These are phyloP conservation scores for Mycena filopes DNA, from an alignment of 768 basidiomycete species.

Conservation along the genomic window DNA sequence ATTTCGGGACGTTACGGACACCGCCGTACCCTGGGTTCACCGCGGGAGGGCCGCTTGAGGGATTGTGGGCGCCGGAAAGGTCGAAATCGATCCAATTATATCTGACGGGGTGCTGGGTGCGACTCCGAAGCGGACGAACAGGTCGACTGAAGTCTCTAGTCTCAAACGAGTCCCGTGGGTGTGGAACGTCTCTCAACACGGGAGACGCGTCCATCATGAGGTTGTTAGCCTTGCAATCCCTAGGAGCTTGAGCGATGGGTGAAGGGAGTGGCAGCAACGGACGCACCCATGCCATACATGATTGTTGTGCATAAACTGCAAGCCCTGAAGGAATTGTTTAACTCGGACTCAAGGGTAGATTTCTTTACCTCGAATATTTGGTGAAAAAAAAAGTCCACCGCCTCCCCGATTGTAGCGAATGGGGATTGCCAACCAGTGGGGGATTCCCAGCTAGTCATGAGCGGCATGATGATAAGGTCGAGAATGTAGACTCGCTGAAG, in stretches of 20 bases:
- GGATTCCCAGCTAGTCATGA: conserved; percentile 33
- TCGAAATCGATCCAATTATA: conserved; percentile 20
- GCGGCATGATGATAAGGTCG: conserved; percentile 42
- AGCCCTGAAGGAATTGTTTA: conserved; percentile 34
- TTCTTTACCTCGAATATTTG: conserved; percentile 46
- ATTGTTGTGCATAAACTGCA: conserved; percentile 45
- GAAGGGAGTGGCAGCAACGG: not conserved
- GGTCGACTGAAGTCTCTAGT: not conserved
- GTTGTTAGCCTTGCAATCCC: conserved; percentile 17
- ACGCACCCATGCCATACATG: conserved; percentile 32
- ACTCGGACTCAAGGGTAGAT: too few species aligned
- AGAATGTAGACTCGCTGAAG: too few species aligned
- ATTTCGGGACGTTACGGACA: not conserved
- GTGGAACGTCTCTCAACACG: not conserved
- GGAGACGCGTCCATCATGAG: conserved; percentile 15
- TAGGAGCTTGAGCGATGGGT: not conserved
- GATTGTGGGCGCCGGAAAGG: conserved; percentile 14
- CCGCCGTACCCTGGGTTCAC: conserved; percentile 1
- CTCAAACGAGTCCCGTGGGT: not conserved
- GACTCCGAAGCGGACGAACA: not conserved
- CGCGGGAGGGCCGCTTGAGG: not conserved
- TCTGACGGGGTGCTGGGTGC: conserved; percentile 10
- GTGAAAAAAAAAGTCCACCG: conserved; percentile 38
- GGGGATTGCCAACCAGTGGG: too few species aligned
- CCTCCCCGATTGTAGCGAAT: conserved; percentile 44